Evolutionary conservation across 2,329 filamentous ascomycete genomes (phyloP), one percentile per base, ranked within the genome.

Genomic region (Sclerotinia subarctica): DNA sequence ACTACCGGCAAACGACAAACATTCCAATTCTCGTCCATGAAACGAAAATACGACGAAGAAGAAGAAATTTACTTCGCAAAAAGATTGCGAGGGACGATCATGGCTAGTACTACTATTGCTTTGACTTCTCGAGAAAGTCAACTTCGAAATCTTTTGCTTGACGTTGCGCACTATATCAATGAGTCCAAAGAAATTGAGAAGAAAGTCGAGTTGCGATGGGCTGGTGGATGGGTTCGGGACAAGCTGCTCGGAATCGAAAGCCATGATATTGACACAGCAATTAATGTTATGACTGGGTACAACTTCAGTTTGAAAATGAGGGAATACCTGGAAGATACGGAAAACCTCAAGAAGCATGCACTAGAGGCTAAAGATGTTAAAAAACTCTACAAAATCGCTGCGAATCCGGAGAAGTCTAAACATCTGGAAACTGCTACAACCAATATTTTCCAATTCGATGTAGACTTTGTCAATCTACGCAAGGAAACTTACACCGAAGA

Each of bases 341-440:
- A 84, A 5, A 87, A 88, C 69, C 79, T 85, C 4, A 81, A 85
- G 64, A 88, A 87, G 75, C 90, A 94, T 74, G 80, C 79, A 13
- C 82, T 89, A 60, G 77, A 78, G 42, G 76, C 79, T 24, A 84
- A 85, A 64, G 88, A 89, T 68, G 83, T 95, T 65, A 89, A 90
- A 62, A 90, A 87, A 71, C 83, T 97, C 44, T 90, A 97, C 82
- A 96, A 93, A 78, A 94, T 97, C 73, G 90, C 90, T 64, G 90
- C 90, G 68, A 98, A 98, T 77, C 94, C 94, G 0, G 93, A 97
- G 75, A 97, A 97, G 80, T 97, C 93, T 26, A 98, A 98, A 80
- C 92, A 98, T 77, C 85, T 98, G 19, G 94, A 96, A 79, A 98
- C 94, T 0, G 91, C 93, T 60, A 96, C 93, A 13, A 93, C 91